A percentile compares a stretch with the other conserved stretches of the same genome.
phyloP scores from a whole-genome alignment of 306 rosid genomes.

The Herpetospermum pedunculosum region DNA sequence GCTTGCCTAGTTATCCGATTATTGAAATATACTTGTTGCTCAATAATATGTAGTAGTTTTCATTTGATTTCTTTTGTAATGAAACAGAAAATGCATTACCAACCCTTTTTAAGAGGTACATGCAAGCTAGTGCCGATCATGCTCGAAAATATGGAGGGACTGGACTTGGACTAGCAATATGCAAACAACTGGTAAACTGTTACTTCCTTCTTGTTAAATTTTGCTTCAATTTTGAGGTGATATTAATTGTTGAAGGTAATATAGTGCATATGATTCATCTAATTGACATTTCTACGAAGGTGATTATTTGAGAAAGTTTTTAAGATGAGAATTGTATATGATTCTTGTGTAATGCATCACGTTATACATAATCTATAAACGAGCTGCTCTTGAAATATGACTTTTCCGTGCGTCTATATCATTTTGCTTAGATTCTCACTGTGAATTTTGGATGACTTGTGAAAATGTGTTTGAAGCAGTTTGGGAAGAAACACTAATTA shows the following conservation, averaged over 20 bases:
- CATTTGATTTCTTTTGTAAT: slow-evolving; percentile 3
- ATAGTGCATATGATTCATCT: background rate
- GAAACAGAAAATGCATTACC: slow-evolving; percentile 71
- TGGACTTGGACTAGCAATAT: slow-evolving; percentile 88
- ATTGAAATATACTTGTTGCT: background rate
- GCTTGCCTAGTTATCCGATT: background rate
- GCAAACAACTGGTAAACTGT: slow-evolving; percentile 79
- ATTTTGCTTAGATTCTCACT: background rate
- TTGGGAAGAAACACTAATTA: background rate
- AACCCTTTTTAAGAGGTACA: slow-evolving; percentile 74
- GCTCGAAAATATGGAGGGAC: slow-evolving; percentile 97
- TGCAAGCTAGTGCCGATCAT: slow-evolving; percentile 99
- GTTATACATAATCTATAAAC: background rate
- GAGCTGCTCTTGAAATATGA: background rate
- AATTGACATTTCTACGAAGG: background rate
- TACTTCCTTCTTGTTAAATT: background rate
- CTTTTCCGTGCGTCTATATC: background rate
- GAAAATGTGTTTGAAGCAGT: background rate
- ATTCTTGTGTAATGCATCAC: background rate
- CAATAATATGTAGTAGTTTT: background rate
- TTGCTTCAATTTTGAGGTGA: background rate
- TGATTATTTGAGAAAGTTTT: background rate
- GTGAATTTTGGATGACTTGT: background rate
- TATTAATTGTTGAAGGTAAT: background rate
- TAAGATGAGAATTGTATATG: background rate